Evolutionary conservation across 129 eudicot species (phyloP), one percentile per base, ranked within the genome.

Genomic region (Artemisia tridentata): DNA sequence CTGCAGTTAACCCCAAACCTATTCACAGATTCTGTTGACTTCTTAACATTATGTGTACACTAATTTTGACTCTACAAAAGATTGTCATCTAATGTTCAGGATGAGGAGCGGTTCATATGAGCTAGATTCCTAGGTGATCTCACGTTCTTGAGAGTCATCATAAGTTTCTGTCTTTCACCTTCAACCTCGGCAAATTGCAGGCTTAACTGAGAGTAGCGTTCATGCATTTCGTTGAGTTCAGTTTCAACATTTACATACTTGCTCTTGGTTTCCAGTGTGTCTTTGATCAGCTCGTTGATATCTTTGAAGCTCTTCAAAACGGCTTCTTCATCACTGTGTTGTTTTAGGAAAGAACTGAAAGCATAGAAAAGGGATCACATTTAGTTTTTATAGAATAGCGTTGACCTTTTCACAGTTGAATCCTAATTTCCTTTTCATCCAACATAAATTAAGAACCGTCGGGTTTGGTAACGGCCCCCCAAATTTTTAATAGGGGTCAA

Each of bases 121-220:
- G 46, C 51, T 6, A 65, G 74, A 73, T 74, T 74, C 69, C 79
- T 88, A 64, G 75, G 88, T 8, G 96, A 76, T 53, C 98, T 83
- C 6, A 76, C 75, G 20, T 84, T 88, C 79, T 87, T 93, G 21
- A 93, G 80, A 1, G 80, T 84, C 98, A 93, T 93, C 77, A 68
- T 73, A 68, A 93, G 91, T 79, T 95, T 90, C 51, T 95, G 96
- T 71, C 99, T 80, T 66, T 95, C 99, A 18, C 99, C 99, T 90
- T 95, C 99, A 15, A 95, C 97, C 77, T 95, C 99, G 1, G 99
- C 99, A 74, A 89, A 88, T 67, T 88, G 88, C 62, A 95, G 89
- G 81, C 99, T 95, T 47, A 95, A 86, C 46, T 82, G 81, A 60
- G 96, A 85, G 82, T 95, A 95, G 17, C 99, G 82, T 12, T 84